Evolutionary conservation across 2,329 filamentous ascomycete species (phyloP).

Genomic region (Fusarium decemcellulare): DNA sequence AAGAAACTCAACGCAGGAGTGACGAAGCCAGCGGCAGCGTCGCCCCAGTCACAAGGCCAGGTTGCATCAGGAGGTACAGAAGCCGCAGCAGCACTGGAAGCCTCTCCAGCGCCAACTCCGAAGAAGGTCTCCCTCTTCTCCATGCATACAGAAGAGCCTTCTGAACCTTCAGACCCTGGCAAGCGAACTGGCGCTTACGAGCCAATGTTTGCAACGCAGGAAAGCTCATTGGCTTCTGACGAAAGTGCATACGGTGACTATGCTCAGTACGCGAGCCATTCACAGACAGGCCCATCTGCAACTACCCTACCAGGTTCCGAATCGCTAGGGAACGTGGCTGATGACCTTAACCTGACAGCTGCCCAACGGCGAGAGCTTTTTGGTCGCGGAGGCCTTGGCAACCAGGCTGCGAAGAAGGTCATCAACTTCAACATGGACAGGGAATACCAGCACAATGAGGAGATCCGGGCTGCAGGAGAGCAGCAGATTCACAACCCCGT

Average conservation of each 20-base stretch:
- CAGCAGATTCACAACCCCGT: constrained; percentile 85
- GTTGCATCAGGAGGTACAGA: constrained; percentile 35
- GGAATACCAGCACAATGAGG: constrained; percentile 90
- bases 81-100: constrained; percentile 30
- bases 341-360: constrained; percentile 83
- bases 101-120: constrained; percentile 44
- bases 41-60: constrained; percentile 23
- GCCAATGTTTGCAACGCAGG: constrained; percentile 62
- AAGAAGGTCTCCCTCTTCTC: constrained; percentile 80
- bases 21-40: constrained; percentile 22
- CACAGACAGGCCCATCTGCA: constrained; percentile 51
- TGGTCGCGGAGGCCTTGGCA: constrained; percentile 71
- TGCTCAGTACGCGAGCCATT: constrained; percentile 44
- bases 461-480: constrained; percentile 78
- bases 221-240: constrained; percentile 33
- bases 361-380: constrained; percentile 87
- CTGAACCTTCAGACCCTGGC: constrained; percentile 39
- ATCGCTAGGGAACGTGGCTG: constrained; percentile 79
- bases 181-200: constrained; percentile 59
- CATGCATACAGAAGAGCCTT: constrained; percentile 61
- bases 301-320: constrained; percentile 55
- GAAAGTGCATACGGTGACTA: constrained; percentile 51
- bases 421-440: constrained; percentile 90
- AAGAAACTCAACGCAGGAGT: constrained; percentile 57
- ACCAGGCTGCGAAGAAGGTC: constrained; percentile 67